Conservation (phyloP, 441 rosid species). For the Populus trichocarpa region DNA sequence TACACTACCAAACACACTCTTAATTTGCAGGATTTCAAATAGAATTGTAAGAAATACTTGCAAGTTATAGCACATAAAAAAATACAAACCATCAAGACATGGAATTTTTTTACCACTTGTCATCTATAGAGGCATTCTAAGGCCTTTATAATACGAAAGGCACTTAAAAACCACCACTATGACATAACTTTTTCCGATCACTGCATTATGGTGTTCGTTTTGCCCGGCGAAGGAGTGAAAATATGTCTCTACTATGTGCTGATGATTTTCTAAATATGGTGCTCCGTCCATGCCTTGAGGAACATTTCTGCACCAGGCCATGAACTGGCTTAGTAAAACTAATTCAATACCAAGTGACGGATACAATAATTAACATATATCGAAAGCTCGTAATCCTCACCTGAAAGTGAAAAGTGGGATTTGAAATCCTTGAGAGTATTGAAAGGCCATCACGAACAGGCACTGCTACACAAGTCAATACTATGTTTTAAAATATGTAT, state of each 20-base stretch:
- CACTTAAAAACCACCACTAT: background rate
- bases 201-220: slow-evolving; percentile 28
- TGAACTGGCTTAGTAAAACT: background rate
- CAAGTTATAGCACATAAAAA: background rate
- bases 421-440: slow-evolving; percentile 26
- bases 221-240: slow-evolving; percentile 39
- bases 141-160: background rate
- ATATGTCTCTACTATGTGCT: slow-evolving; percentile 22
- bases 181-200: background rate
- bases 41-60: background rate
- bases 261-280: slow-evolving; percentile 28
- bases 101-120: background rate
- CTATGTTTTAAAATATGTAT: background rate
- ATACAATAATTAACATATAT: background rate
- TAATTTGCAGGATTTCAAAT: too few relatives aligned
- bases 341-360: background rate
- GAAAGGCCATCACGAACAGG: slow-evolving; percentile 46
- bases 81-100: background rate
- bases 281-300: slow-evolving; percentile 27
- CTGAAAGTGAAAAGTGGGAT: slow-evolving; percentile 59
- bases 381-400: slow-evolving; percentile 21
- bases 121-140: background rate
- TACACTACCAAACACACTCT: too few relatives aligned
- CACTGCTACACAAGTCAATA: slow-evolving; percentile 13
- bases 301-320: slow-evolving; percentile 28